phyloP scores from a whole-genome alignment of 2,329 filamentous ascomycete genomes.

The Chalaropsis ovoidea region DNA sequence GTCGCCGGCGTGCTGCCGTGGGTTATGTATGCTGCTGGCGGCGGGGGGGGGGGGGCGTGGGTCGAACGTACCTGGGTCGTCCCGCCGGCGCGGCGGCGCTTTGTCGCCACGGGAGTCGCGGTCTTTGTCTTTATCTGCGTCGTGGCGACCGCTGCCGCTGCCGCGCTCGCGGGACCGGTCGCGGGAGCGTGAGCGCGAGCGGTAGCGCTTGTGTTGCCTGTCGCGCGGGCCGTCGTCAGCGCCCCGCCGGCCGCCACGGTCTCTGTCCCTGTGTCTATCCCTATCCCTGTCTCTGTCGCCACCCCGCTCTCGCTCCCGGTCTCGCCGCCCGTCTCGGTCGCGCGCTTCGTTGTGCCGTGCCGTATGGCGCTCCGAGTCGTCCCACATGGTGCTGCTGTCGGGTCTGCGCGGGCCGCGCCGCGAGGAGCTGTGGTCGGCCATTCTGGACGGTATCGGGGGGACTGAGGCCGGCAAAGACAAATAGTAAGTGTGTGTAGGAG shows the following conservation, averaged over 20 bases:
- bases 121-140: slow-evolving; percentile 19
- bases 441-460: not conserved
- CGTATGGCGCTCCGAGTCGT: slow-evolving; percentile 40
- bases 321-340: slow-evolving; percentile 29
- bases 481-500: not conserved
- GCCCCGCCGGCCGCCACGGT: slow-evolving; percentile 26
- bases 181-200: slow-evolving; percentile 19
- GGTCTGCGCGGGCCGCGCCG: slow-evolving; percentile 30
- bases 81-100: slow-evolving; percentile 6
- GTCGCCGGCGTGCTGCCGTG: too few species aligned
- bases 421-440: not conserved
- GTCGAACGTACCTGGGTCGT: slow-evolving; percentile 27
- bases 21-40: too few species aligned
- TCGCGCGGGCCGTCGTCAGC: not conserved
- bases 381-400: slow-evolving; percentile 54
- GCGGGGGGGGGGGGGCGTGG: not conserved
- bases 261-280: slow-evolving; percentile 35
- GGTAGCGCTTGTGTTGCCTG: slow-evolving; percentile 17
- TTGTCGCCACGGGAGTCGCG: slow-evolving; percentile 22
- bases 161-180: slow-evolving; percentile 31
- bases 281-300: slow-evolving; percentile 30
- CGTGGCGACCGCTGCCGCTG: slow-evolving; percentile 29
- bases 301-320: slow-evolving; percentile 30
- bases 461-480: not conserved
- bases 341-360: slow-evolving; percentile 22